A percentile compares a stretch with the other conserved stretches of the same genome.
Evolutionary conservation across 192 early-diverging fungal species (phyloP).

Genomic region (Linnemannia exigua): DNA sequence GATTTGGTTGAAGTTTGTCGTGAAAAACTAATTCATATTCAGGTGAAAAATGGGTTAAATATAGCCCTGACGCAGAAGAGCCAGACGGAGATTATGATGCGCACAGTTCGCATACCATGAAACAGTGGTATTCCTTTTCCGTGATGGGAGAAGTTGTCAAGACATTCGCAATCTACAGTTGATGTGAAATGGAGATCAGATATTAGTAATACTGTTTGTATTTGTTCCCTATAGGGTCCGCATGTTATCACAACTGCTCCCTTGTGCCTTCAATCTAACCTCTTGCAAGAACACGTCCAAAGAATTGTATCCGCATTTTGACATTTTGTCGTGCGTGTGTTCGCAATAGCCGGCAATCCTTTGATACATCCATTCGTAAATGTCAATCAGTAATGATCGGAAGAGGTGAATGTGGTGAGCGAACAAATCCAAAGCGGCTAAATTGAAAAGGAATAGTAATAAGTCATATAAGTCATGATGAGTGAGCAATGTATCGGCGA

Average conservation of each 20-base stretch:
- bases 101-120: constrained; percentile 24
- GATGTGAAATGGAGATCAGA: no score
- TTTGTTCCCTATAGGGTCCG: background rate
- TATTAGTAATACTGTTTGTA: background rate
- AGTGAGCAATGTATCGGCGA: background rate
- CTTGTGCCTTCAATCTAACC: constrained; percentile 6
- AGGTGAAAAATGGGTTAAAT: background rate
- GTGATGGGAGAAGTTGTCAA: constrained; percentile 37
- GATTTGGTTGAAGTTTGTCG: constrained; percentile 57
- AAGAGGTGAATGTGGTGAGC: constrained; percentile 54
- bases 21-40: constrained; percentile 60
- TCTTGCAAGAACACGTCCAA: constrained; percentile 54
- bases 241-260: background rate
- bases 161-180: constrained; percentile 34
- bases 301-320: constrained; percentile 46
- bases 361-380: constrained; percentile 45
- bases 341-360: constrained; percentile 43
- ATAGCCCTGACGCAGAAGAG: no score
- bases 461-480: background rate
- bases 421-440: constrained; percentile 58
- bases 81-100: background rate
- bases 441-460: background rate
- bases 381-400: constrained; percentile 36
- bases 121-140: constrained; percentile 45
- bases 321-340: constrained; percentile 53